Evolutionary conservation across 2,329 filamentous ascomycete species (phyloP), one percentile per base, ranked within the genome.

Genomic region (Diplodia mutila): DNA sequence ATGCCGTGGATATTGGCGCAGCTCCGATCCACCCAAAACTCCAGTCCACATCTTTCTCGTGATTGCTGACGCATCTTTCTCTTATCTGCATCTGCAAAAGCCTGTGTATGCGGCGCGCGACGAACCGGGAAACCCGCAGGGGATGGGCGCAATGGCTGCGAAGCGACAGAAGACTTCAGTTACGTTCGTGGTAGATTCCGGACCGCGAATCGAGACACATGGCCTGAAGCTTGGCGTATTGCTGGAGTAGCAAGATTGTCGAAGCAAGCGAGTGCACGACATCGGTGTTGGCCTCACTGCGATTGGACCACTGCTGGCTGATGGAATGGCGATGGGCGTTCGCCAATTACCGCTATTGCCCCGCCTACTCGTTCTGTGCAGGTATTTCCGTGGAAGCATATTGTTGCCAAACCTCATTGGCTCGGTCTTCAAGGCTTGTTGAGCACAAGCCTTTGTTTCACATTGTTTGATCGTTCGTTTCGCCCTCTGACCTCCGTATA

Each of bases 401-500:
- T 42, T n/a, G n/a, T 23, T 32, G 42, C 18, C 9, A 18, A 16
- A 37, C 21, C 32, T 37, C 3, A 61, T 48, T 49, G 42, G 59
- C 12, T 32, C 11, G 42, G 6, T 16, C 23, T 27, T 3, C 21
- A 11, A 34, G 9, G 59, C 59, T 37, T 34, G 27, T 34, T 12
- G 18, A 5, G 12, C 7, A 63, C 59, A 63, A 63, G 46, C 59
- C 46, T 63, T 27, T 27, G 59, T 63, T 63, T 63, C 46, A 63
- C 23, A 9, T 16, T 34, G 57, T 61, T 61, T 61, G 57, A 21
- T 29, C 46, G 7, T 4, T 51, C 12, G 59, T 23, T 37, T 63
- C 46, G 55, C 46, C 42, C 42, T 46, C 42, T 21, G 1, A 37
- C 34, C 34, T 37, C 34, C 34, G 34, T 2, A 4, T 37, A 7